Conservation (phyloP, 257 asterid species). For the Lantana camara region DNA sequence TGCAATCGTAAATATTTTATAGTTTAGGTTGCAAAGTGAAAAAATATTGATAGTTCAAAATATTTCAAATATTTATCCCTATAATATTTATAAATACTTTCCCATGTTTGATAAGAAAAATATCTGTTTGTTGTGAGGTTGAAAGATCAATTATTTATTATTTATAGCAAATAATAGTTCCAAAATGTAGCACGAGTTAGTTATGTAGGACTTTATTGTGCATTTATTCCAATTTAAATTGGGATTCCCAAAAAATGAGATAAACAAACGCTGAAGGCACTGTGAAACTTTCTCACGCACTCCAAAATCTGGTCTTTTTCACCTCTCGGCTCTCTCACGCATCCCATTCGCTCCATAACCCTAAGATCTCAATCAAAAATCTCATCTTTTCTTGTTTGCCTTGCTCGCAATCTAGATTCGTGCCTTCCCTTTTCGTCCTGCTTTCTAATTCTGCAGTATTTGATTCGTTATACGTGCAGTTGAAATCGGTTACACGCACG, state of each 20-base stretch:
- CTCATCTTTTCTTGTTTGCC: conserved; percentile 14
- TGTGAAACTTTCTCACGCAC: background rate
- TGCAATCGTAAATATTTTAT: no score
- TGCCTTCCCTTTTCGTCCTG: conserved; percentile 13
- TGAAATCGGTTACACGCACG: conserved; percentile 4
- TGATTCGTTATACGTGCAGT: conserved; percentile 9
- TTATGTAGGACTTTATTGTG: background rate
- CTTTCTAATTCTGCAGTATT: conserved; percentile 6
- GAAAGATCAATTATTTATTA: background rate
- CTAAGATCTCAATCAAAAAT: conserved; percentile 30
- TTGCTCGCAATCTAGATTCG: conserved; percentile 4
- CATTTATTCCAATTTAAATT: background rate
- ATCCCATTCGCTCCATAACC: conserved; percentile 16
- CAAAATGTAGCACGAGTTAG: background rate
- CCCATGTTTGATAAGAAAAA: no score
- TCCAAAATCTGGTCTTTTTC: conserved; percentile 16
- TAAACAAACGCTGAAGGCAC: background rate
- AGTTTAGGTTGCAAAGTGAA: no score
- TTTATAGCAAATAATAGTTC: background rate
- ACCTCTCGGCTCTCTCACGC: background rate
- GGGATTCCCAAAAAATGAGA: conserved; percentile 3
- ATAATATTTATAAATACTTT: no score
- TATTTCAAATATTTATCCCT: no score
- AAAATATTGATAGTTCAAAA: no score
- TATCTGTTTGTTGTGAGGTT: no score